These are phyloP conservation scores for Fraxinus platypoda DNA, from an alignment of 305 asterid genomes.

Conservation along the genomic window DNA sequence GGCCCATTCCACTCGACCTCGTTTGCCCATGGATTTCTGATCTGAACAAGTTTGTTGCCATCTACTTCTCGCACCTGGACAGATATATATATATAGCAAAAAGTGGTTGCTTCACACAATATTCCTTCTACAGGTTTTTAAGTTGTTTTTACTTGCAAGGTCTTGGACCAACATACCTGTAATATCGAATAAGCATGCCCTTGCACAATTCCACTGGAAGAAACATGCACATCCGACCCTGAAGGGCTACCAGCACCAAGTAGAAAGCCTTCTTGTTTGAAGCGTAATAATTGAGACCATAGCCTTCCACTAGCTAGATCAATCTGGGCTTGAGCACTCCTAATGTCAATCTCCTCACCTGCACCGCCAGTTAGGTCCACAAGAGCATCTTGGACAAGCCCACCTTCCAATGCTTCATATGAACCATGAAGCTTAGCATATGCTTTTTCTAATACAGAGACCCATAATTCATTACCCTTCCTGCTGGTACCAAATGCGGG, in stretches of 20 bases:
- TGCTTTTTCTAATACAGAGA: slow-evolving; percentile 87
- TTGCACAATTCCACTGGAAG: slow-evolving; percentile 94
- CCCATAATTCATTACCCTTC: slow-evolving; percentile 93
- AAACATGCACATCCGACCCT: slow-evolving; percentile 94
- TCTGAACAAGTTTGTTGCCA: slow-evolving; percentile 89
- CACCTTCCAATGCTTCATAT: slow-evolving; percentile 98
- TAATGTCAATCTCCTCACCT: slow-evolving; percentile 99
- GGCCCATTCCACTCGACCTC: slow-evolving; percentile 99
- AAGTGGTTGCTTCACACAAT: slow-evolving; percentile 8
- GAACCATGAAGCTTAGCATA: slow-evolving; percentile 99
- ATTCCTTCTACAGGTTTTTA: slow-evolving; percentile 4
- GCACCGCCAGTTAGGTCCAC: slow-evolving; percentile 99
- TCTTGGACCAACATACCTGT: slow-evolving; percentile 50
- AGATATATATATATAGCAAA: not conserved
- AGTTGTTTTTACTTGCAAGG: not conserved
- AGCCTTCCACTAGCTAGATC: slow-evolving; percentile 98
- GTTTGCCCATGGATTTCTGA: slow-evolving; percentile 96
- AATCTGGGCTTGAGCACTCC: slow-evolving; percentile 92
- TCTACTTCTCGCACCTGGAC: slow-evolving; percentile 79
- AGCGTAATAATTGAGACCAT: slow-evolving; percentile 92
- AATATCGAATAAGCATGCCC: slow-evolving; percentile 98
- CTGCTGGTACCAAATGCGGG: slow-evolving; percentile 99
- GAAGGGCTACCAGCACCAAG: slow-evolving; percentile 99
- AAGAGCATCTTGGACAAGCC: slow-evolving; percentile 98
- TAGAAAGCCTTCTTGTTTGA: slow-evolving; percentile 90